Percentiles rank a stretch among this genome's conserved stretches.
These are phyloP conservation scores for Tolypocladium nubicola DNA, from an alignment of 2,329 filamentous ascomycete species.

Conservation along the genomic window DNA sequence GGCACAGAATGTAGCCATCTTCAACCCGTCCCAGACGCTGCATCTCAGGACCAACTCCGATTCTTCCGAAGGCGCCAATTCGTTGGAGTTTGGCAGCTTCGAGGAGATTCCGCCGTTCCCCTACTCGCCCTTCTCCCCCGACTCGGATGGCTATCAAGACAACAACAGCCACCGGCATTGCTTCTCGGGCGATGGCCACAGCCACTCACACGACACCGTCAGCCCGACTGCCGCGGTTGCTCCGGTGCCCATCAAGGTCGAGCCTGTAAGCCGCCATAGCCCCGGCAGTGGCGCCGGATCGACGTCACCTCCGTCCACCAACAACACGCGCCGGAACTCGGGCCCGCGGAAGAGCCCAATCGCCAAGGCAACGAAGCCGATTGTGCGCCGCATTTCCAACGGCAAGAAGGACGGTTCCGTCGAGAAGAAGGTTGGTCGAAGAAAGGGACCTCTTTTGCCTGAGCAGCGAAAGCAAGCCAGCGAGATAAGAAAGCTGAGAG, in stretches of 20 bases:
- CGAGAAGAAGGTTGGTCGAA: slow-evolving; percentile 88
- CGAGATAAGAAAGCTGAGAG: slow-evolving; percentile 89
- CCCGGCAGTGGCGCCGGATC: slow-evolving; percentile 51
- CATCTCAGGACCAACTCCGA: slow-evolving; percentile 82
- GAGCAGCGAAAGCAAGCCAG: slow-evolving; percentile 95
- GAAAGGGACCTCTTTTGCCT: slow-evolving; percentile 79
- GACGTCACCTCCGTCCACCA: slow-evolving; percentile 50
- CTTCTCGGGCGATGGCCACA: slow-evolving; percentile 44
- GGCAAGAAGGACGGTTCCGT: slow-evolving; percentile 67
- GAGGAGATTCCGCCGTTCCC: slow-evolving; percentile 65
- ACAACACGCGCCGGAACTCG: slow-evolving; percentile 53
- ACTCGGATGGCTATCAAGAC: slow-evolving; percentile 65
- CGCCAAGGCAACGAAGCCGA: slow-evolving; percentile 70
- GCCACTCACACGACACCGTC: slow-evolving; percentile 41
- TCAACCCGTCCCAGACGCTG: slow-evolving; percentile 84
- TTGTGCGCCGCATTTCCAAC: slow-evolving; percentile 66
- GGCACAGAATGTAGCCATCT: slow-evolving; percentile 56
- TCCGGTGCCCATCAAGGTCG: slow-evolving; percentile 58
- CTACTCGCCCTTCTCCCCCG: slow-evolving; percentile 72
- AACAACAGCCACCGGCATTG: slow-evolving; percentile 50
- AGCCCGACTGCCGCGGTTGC: slow-evolving; percentile 59
- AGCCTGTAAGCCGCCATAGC: slow-evolving; percentile 42
- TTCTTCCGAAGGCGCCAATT: slow-evolving; percentile 61
- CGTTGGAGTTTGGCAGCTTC: slow-evolving; percentile 65
- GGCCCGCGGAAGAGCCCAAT: slow-evolving; percentile 66